Percentiles rank a stretch among this genome's conserved stretches.
Conservation (phyloP, 306 rosid genomes). For the Cucurbita ficifolia region DNA sequence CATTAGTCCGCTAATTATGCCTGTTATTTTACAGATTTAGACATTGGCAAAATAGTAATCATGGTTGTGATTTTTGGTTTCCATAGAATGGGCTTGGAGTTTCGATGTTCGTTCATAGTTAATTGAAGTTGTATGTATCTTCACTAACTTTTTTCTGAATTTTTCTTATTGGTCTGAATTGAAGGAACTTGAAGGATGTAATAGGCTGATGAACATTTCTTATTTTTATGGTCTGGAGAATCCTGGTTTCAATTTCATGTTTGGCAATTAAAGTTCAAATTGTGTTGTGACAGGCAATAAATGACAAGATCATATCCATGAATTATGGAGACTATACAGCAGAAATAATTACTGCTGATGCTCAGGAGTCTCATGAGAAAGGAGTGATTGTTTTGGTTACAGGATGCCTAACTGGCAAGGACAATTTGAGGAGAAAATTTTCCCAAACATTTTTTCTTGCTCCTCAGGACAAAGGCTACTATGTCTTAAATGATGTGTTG, state of each 20-base stretch:
- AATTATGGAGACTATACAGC: conserved; percentile 74
- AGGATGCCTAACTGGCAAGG: conserved; percentile 94
- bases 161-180: neutral
- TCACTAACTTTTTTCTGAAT: neutral
- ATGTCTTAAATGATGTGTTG: conserved; percentile 84
- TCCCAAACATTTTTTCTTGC: conserved; percentile 92
- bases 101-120: neutral
- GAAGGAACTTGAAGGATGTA: too few species aligned
- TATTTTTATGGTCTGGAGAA: neutral
- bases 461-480: conserved; percentile 90
- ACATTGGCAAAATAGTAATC: neutral
- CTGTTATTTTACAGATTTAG: neutral
- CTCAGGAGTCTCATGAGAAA: conserved; percentile 76
- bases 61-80: neutral
- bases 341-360: conserved; percentile 89
- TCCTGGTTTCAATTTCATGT: neutral
- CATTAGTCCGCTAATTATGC: neutral
- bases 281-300: conserved; percentile 59
- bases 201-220: neutral
- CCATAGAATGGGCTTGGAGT: neutral
- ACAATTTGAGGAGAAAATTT: conserved; percentile 62
- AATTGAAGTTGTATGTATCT: neutral
- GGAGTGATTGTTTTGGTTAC: conserved; percentile 93
- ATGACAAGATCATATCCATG: conserved; percentile 63
- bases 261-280: neutral